Percentiles rank a stretch among this genome's conserved stretches.
phyloP scores from a whole-genome alignment of 495 filamentous ascomycete species.

The Stereocaulon alpinum region DNA sequence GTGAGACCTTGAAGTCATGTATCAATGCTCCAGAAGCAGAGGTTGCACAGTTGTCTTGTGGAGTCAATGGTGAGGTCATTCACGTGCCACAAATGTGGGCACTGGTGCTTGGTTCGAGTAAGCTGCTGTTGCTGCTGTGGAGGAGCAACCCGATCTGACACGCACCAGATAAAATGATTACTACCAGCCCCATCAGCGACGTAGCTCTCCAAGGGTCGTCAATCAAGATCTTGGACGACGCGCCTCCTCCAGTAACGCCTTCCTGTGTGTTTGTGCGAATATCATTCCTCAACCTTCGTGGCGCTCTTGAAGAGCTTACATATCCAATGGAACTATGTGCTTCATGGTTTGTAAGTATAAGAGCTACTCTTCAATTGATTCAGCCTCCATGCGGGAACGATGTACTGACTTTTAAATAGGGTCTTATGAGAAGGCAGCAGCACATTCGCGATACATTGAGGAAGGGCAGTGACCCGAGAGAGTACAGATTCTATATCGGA shows the following conservation, averaged over 20 bases:
- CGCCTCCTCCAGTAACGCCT: neutral
- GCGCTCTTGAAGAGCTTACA: neutral
- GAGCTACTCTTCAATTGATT: neutral
- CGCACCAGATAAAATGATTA: constrained; percentile 1
- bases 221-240: neutral
- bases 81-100: constrained; percentile 18
- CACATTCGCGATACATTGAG: neutral
- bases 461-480: neutral
- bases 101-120: constrained; percentile 9
- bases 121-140: no score
- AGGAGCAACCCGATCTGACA: neutral
- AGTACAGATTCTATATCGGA: neutral
- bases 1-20: neutral
- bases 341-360: constrained; percentile 4
- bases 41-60: neutral
- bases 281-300: neutral
- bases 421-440: constrained; percentile 5
- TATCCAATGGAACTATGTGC: constrained; percentile 2
- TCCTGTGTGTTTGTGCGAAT: neutral
- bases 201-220: neutral
- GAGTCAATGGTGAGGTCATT: neutral
- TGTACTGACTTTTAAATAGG: neutral
- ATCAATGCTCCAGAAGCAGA: neutral
- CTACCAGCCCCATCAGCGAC: neutral
- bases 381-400: neutral